Evolutionary conservation across 106 monocot species (phyloP).

Genomic region (Dendrobium huoshanense): DNA sequence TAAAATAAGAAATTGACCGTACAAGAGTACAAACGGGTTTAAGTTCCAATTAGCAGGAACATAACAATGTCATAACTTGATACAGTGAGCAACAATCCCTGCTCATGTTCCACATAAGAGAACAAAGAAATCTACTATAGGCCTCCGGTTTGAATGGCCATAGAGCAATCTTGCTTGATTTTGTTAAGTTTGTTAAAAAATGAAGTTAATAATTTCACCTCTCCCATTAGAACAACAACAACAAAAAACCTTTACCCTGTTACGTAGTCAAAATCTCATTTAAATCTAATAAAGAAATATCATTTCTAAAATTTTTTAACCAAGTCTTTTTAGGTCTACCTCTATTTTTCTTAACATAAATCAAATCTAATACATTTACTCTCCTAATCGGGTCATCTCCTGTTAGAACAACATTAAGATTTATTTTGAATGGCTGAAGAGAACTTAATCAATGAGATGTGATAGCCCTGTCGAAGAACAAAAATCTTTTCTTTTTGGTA

Average conservation of each 20-base stretch:
- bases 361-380: too few species aligned
- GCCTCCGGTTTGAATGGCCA: background rate
- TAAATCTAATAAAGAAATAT: too few species aligned
- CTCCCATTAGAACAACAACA: background rate
- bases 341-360: too few species aligned
- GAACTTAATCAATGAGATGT: background rate
- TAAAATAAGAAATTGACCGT: background rate
- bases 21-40: background rate
- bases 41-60: background rate
- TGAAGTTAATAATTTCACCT: background rate
- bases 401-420: background rate
- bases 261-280: too few species aligned
- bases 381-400: too few species aligned
- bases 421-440: background rate
- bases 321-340: too few species aligned
- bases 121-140: background rate
- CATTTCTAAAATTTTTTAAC: too few species aligned
- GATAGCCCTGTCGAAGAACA: background rate
- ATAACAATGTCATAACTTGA: background rate
- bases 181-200: background rate
- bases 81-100: background rate
- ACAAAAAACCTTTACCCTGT: too few species aligned
- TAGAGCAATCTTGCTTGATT: background rate
- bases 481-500: background rate
- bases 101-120: background rate